Conservation (phyloP, 2,329 filamentous ascomycete species). For the Ramularia endophylla region DNA sequence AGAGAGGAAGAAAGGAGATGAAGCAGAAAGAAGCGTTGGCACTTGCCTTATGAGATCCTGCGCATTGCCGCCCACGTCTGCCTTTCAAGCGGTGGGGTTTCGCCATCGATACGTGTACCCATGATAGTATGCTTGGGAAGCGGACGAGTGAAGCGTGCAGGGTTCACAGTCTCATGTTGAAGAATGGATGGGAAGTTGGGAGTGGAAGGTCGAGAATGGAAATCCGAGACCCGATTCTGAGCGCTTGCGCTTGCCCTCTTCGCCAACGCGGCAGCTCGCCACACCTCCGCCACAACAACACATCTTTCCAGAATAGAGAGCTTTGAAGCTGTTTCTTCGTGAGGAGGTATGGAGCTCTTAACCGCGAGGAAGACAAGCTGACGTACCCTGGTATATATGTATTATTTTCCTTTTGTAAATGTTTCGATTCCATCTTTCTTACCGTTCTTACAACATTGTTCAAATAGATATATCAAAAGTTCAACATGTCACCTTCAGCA, state of each 20-base stretch:
- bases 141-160: background rate
- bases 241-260: slow-evolving; percentile 13
- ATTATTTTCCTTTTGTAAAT: slow-evolving; percentile 1
- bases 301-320: too few relatives aligned
- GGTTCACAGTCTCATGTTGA: background rate
- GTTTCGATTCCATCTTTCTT: slow-evolving; percentile 5
- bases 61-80: background rate
- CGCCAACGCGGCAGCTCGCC: slow-evolving; percentile 4
- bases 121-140: too few relatives aligned
- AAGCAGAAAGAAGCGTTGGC: background rate
- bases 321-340: too few relatives aligned
- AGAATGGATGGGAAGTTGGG: slow-evolving; percentile 1
- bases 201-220: slow-evolving; percentile 6
- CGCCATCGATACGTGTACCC: too few relatives aligned
- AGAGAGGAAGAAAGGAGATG: background rate
- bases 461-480: background rate
- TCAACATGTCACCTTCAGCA: slow-evolving; percentile 24
- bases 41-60: background rate
- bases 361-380: slow-evolving; percentile 4
- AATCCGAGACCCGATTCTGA: slow-evolving; percentile 1
- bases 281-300: slow-evolving; percentile 3
- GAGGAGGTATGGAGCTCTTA: too few relatives aligned
- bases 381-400: slow-evolving; percentile 18
- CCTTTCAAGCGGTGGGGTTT: too few relatives aligned
- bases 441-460: background rate